These are phyloP conservation scores for Rhodotorula sp. DNA, from an alignment of 1,284 basidiomycete genomes.

Conservation along the genomic window DNA sequence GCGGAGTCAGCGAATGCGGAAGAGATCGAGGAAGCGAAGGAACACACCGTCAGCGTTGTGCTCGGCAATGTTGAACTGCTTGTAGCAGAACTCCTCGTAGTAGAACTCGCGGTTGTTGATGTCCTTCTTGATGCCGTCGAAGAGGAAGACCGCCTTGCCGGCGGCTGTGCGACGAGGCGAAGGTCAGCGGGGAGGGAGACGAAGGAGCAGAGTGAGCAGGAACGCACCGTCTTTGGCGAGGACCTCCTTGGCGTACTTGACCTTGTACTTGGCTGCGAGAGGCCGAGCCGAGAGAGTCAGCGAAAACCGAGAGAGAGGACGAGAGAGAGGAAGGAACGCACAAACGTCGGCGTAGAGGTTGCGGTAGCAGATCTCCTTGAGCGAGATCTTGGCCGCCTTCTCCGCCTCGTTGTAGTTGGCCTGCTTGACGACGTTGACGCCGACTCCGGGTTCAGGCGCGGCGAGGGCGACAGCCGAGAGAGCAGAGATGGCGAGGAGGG, in stretches of 20 bases:
- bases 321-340: not conserved
- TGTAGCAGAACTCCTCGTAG: conserved; percentile 1
- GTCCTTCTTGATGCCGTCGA: not conserved
- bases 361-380: conserved; percentile 18
- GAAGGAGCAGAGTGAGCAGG: not conserved
- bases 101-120: not conserved
- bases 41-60: not conserved
- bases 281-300: not conserved
- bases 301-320: rapidly evolving
- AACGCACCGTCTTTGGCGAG: conserved; percentile 6
- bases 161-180: not conserved
- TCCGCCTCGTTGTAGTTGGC: not conserved
- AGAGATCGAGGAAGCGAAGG: not conserved
- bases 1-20: not conserved
- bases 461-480: not conserved
- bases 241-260: conserved; percentile 12
- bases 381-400: not conserved
- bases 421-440: conserved; percentile 1
- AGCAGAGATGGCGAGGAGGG: not conserved
- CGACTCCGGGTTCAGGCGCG: not conserved
- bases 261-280: not conserved
- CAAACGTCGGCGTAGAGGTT: conserved; percentile 13
- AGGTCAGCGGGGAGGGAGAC: not conserved
- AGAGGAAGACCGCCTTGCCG: not conserved
- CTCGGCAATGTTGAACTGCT: not conserved